Percentiles rank a stretch among this genome's conserved stretches.
phyloP scores from a whole-genome alignment of 2,329 filamentous ascomycete species.

The Hypoxylon sp. region DNA sequence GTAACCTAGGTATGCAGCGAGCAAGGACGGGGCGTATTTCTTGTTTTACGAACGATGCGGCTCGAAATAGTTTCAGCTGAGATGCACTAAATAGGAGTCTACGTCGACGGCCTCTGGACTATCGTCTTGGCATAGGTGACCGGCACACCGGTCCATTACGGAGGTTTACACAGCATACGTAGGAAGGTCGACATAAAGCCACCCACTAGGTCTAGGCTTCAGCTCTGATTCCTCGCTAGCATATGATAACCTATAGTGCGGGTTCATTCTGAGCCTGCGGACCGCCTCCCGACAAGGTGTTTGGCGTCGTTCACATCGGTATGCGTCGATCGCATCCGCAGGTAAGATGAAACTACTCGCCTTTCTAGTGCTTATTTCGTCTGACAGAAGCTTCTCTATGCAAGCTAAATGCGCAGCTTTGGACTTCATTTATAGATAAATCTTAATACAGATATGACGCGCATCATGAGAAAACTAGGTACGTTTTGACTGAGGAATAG shows the following conservation, averaged over 20 bases:
- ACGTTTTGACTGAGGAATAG: neutral
- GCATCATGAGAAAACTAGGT: neutral
- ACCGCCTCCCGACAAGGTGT: neutral
- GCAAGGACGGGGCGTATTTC: slow-evolving; percentile 16
- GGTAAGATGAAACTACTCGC: neutral
- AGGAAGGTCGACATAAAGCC: slow-evolving; percentile 21
- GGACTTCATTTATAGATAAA: neutral
- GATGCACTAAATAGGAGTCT: slow-evolving; percentile 20
- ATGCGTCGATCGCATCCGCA: neutral
- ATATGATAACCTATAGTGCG: neutral
- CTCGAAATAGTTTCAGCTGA: slow-evolving; percentile 39
- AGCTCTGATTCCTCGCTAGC: slow-evolving; percentile 15
- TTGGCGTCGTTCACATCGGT: neutral
- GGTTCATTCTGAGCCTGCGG: neutral
- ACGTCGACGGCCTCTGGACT: slow-evolving; percentile 16
- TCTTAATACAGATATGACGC: neutral
- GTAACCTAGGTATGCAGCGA: neutral
- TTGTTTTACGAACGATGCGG: slow-evolving; percentile 7
- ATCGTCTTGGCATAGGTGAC: slow-evolving; percentile 32
- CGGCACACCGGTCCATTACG: neutral
- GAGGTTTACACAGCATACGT: slow-evolving; percentile 21
- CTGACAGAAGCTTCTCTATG: slow-evolving; percentile 11
- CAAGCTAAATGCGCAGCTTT: neutral
- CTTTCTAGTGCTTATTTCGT: neutral
- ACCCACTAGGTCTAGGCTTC: slow-evolving; percentile 17